Evolutionary conservation across 305 asterid species (phyloP).

Genomic region (Fraxinus latifolia): DNA sequence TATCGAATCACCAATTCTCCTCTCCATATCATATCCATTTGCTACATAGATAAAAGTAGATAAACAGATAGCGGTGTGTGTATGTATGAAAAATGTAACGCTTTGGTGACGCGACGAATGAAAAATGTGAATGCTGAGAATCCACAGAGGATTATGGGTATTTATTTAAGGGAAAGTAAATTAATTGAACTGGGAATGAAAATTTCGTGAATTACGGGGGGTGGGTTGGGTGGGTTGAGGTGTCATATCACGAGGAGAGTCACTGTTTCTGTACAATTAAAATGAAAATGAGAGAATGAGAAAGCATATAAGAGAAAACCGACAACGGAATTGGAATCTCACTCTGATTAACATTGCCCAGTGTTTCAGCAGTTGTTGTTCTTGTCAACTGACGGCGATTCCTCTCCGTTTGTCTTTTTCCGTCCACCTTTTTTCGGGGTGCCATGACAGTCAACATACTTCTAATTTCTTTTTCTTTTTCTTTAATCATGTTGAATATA

Average conservation of each 20-base stretch:
- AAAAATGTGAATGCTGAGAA: conserved; percentile 16
- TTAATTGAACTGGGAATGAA: conserved; percentile 25
- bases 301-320: conserved; percentile 25
- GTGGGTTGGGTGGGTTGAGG: conserved; percentile 27
- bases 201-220: conserved; percentile 54
- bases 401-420: conserved; percentile 49
- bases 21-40: neutral
- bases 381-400: conserved; percentile 66
- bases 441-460: neutral
- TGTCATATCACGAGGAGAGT: conserved; percentile 64
- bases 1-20: neutral
- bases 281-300: neutral
- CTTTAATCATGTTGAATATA: no score
- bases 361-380: conserved; percentile 34
- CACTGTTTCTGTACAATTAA: conserved; percentile 16
- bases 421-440: conserved; percentile 28
- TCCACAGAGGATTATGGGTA: conserved; percentile 21
- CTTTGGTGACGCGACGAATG: conserved; percentile 31
- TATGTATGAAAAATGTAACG: conserved; percentile 7
- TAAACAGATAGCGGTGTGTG: neutral
- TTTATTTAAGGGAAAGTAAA: conserved; percentile 18
- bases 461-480: neutral
- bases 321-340: conserved; percentile 75
- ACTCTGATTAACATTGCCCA: conserved; percentile 42
- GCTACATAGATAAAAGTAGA: neutral